Evolutionary conservation across 805 yeast species (phyloP), one percentile per base, ranked within the genome.

Genomic region (Saturnispora galanensis): DNA sequence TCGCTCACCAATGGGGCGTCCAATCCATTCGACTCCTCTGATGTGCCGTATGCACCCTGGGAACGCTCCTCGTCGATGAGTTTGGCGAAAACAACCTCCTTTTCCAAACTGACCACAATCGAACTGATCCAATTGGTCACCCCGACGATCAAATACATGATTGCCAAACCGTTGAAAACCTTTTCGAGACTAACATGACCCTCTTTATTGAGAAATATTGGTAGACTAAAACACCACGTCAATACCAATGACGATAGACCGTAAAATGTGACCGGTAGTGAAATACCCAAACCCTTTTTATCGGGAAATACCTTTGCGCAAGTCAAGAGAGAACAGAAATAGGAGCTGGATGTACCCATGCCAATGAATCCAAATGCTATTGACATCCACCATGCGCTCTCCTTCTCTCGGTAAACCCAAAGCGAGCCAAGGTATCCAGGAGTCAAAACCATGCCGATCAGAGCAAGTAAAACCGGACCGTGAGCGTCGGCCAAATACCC

Each of bases 301-400:
- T 76, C 67, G 0, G 95, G 94, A 56, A 78, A 84, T n/a, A 88
- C 74, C 54, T 84, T 79, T 2, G 96, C 94, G 64, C 96, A 86
- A 1, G 94, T 83, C 29, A 84, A 62, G 49, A 84, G 64, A 38
- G 85, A 75, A 49, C 83, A 73, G 56, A 84, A 83, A 62, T 80
- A 84, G 35, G 83, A 66, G 7, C 87, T 69, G 7, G 87, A 78
- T 0, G 93, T 83, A 10, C 87, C 86, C 48, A 76, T 65, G 0
- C 93, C 93, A 47, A 84, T 74, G 40, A 75, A 54, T 32, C 69
- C 67, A 56, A 81, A 84, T 10, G 80, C 69, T 1, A 66, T 38
- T 5, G 81, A 65, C 61, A 76, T 64, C 11, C 56, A 42, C 39
- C 59, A 47, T 45, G 63, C 71, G 31, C 52, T 49, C 50, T 56